phyloP scores from a whole-genome alignment of 2,329 filamentous ascomycete genomes.

The Calonectria pseudoreteaudii region DNA sequence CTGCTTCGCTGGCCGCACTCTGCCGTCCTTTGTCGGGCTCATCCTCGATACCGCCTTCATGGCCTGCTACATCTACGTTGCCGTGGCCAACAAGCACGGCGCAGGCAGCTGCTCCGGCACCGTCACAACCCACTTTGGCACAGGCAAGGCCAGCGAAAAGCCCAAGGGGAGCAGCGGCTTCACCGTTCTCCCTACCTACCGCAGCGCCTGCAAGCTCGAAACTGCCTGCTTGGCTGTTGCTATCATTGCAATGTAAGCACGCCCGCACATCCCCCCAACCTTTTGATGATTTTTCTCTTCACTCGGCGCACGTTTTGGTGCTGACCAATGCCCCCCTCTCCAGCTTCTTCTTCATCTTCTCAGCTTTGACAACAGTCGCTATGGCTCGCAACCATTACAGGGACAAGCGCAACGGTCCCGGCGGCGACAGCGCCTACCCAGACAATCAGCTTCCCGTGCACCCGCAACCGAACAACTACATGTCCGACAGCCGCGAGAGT shows the following conservation, averaged over 20 bases:
- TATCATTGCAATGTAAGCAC: conserved; percentile 77
- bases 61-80: conserved; percentile 84
- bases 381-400: conserved; percentile 79
- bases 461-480: conserved; percentile 52
- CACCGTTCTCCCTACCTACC: conserved; percentile 59
- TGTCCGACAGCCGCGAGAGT: conserved; percentile 55
- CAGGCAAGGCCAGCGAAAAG: conserved; percentile 65
- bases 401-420: conserved; percentile 76
- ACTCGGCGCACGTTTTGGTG: not conserved
- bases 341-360: conserved; percentile 81
- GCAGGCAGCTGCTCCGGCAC: conserved; percentile 70
- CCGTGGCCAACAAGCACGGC: conserved; percentile 78
- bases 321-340: not conserved
- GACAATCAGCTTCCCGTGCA: conserved; percentile 55
- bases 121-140: conserved; percentile 77
- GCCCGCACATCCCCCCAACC: not conserved
- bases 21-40: conserved; percentile 80
- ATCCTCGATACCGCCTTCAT: conserved; percentile 82
- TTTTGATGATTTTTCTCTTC: not conserved
- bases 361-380: conserved; percentile 75
- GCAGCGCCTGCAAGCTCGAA: conserved; percentile 77
- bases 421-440: conserved; percentile 68
- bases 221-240: conserved; percentile 82
- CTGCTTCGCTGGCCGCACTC: conserved; percentile 79
- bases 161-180: conserved; percentile 62